Evolutionary conservation across 768 basidiomycete species (phyloP), one percentile per base, ranked within the genome.

Genomic region (Russula vinacea): DNA sequence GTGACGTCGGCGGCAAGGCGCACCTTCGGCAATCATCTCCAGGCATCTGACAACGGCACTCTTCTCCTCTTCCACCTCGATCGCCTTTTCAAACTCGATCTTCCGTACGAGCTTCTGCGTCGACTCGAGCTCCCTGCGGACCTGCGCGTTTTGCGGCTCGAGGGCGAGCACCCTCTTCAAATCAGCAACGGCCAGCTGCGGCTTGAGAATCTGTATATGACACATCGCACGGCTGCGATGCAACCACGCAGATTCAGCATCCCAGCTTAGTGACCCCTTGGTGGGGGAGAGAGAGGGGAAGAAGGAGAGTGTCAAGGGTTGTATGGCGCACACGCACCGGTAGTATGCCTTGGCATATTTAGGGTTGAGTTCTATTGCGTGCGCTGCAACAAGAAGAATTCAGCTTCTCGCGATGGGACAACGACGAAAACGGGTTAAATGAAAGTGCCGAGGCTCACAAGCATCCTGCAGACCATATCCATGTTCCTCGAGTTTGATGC

Each of bases 71-170:
- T 94, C 94, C 62, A 90, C 79, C 71, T 94, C 91, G 65, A 99
- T 99, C 19, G 94, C 94, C 82, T 94, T 95, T 75, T 97, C 94
- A 69, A 96, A 96, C 70, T 94, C 92, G 66, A 92, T 89, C 72
- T 86, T 86, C 44, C 92, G 82, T 57, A 96, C 83, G 54, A 98
- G 82, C 76, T 98, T 99, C 73, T 93, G 90, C 2, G 97, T 97
- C 40, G 90, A 84, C 19, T 86, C 82, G 70, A 98, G 75, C 74
- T 98, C 95, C 40, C 83, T 77, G 61, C 86, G 84, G 11, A 94
- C 90, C 13, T 84, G 76, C 35, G 87, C 86, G 73, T 98, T 98
- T 42, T 85, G 82, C 1, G 96, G 94, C 72, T 99, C 97, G 10
- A 98, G 74, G 9, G 79, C 71, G 22, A 98, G 75, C 17, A 94